Percentiles rank a stretch among this genome's conserved stretches.
phyloP scores from a whole-genome alignment of 371 early-diverging fungal species.

The Dichotomocladium elegans region DNA sequence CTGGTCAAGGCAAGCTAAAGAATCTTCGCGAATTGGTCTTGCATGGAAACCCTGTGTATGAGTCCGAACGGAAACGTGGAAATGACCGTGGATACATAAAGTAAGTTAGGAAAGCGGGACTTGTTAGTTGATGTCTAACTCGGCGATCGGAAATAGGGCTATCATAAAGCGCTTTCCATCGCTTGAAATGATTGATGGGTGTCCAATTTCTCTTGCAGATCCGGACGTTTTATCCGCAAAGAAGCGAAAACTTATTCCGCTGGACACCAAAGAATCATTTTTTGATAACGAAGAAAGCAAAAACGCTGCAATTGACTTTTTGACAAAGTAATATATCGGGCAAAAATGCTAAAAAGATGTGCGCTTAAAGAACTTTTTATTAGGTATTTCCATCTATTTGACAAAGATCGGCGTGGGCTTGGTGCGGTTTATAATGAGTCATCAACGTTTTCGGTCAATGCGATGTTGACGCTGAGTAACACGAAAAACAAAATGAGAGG shows the following conservation, averaged over 20 bases:
- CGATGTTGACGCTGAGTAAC: slow-evolving; percentile 20
- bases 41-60: slow-evolving; percentile 49
- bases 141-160: too few relatives aligned
- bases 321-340: slow-evolving; percentile 13
- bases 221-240: slow-evolving; percentile 25
- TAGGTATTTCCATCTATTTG: slow-evolving; percentile 24
- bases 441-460: slow-evolving; percentile 30
- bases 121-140: too few relatives aligned
- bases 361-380: neutral
- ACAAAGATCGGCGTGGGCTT: slow-evolving; percentile 20
- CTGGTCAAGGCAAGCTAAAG: slow-evolving; percentile 46
- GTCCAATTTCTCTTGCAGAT: slow-evolving; percentile 20
- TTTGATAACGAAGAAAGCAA: slow-evolving; percentile 35
- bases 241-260: slow-evolving; percentile 25
- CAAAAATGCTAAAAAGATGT: neutral
- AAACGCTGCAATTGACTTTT: slow-evolving; percentile 21
- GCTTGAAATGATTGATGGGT: slow-evolving; percentile 46
- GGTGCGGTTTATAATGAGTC: slow-evolving; percentile 18
- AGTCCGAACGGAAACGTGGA: slow-evolving; percentile 43
- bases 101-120: too few relatives aligned
- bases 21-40: slow-evolving; percentile 49
- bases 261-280: slow-evolving; percentile 20
- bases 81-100: slow-evolving; percentile 36
- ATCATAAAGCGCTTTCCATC: slow-evolving; percentile 51
- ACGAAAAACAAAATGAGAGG: slow-evolving; percentile 21